phyloP scores from a whole-genome alignment of 257 asterid genomes.

The Petunia axillaris region DNA sequence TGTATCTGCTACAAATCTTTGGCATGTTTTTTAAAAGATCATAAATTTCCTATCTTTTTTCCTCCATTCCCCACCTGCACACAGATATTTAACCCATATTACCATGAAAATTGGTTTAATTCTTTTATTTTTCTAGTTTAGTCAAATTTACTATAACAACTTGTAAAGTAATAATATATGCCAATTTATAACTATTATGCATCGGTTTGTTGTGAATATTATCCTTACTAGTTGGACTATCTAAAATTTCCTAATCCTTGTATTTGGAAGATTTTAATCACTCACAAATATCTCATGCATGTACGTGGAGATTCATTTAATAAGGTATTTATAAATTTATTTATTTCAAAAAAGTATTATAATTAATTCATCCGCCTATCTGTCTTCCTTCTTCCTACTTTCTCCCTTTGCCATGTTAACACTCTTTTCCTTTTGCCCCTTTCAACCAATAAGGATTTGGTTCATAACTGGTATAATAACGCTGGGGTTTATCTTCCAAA shows the following conservation, averaged over 20 bases:
- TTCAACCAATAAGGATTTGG: too few relatives aligned
- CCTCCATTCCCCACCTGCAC: background rate
- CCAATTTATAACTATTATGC: background rate
- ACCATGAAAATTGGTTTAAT: too few relatives aligned
- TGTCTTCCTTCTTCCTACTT: too few relatives aligned
- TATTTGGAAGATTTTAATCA: background rate
- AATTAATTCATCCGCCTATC: too few relatives aligned
- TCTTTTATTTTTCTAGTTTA: background rate
- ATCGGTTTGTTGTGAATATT: background rate
- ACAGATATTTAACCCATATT: too few relatives aligned
- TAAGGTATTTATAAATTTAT: too few relatives aligned
- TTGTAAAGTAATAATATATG: background rate
- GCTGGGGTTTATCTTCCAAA: too few relatives aligned
- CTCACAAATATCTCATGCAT: background rate
- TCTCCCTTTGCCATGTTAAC: too few relatives aligned
- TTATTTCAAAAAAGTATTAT: background rate
- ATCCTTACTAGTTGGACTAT: too few relatives aligned
- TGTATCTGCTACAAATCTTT: background rate
- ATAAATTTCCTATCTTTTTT: background rate
- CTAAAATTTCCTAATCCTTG: background rate
- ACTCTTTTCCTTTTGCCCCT: too few relatives aligned
- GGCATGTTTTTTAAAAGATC: background rate
- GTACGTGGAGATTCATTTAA: background rate
- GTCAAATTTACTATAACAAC: background rate
- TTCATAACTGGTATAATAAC: too few relatives aligned